Percentiles rank a stretch among this genome's conserved stretches.
Conservation (phyloP, 495 filamentous ascomycete genomes). For the Penicillium pulvis region DNA sequence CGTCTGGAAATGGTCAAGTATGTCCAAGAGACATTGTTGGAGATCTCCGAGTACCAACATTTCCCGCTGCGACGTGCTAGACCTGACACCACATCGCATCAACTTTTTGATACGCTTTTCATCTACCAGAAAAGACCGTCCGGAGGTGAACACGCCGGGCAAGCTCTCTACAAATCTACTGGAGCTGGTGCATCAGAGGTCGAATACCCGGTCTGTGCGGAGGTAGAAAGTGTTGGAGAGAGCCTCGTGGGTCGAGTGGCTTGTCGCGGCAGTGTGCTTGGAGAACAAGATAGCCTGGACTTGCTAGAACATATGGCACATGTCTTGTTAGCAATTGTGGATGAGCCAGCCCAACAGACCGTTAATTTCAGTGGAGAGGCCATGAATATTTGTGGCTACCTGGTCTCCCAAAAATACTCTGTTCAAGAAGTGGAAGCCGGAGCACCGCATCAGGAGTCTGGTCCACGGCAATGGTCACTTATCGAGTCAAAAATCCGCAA, state of each 20-base stretch:
- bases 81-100: constrained; percentile 24
- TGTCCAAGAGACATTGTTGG: constrained; percentile 65
- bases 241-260: constrained; percentile 68
- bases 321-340: constrained; percentile 55
- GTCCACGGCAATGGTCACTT: constrained; percentile 18
- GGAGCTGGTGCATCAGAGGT: constrained; percentile 58
- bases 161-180: constrained; percentile 55
- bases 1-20: constrained; percentile 44
- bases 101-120: constrained; percentile 81
- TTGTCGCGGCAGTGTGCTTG: constrained; percentile 57
- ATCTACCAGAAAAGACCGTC: constrained; percentile 66
- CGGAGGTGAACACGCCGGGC: neutral
- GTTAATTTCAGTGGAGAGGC: constrained; percentile 50
- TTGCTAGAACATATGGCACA: constrained; percentile 58
- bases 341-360: constrained; percentile 44
- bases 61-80: constrained; percentile 43
- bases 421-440: neutral
- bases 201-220: constrained; percentile 78
- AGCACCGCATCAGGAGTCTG: neutral
- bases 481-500: constrained; percentile 56
- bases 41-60: constrained; percentile 57
- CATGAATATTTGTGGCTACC: constrained; percentile 56
- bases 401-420: constrained; percentile 25
- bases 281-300: constrained; percentile 36
- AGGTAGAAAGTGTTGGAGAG: constrained; percentile 64